Conservation (phyloP, 495 filamentous ascomycete species). For the Penicillium ucsense region DNA sequence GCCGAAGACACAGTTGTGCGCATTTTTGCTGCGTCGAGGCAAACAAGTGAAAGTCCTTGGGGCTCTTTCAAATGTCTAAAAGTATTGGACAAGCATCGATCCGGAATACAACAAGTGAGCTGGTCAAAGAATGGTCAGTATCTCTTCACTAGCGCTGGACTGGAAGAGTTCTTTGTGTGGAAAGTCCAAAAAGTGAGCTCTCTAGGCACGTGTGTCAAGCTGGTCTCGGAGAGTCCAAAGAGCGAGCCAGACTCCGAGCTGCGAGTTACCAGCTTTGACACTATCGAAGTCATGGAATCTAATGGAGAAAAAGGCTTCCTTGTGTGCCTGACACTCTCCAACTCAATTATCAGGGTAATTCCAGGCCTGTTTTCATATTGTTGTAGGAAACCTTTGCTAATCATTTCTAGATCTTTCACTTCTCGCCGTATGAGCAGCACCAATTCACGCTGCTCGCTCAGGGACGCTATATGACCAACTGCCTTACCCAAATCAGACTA, state of each 20-base stretch:
- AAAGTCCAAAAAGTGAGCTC: slow-evolving; percentile 44
- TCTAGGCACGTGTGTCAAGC: slow-evolving; percentile 28
- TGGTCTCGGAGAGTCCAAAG: slow-evolving; percentile 42
- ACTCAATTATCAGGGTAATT: slow-evolving; percentile 58
- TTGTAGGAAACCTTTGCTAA: not conserved
- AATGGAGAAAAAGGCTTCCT: slow-evolving; percentile 26
- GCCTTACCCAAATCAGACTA: slow-evolving; percentile 63
- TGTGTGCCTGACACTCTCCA: slow-evolving; percentile 63
- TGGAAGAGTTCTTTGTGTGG: slow-evolving; percentile 88
- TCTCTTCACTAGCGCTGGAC: slow-evolving; percentile 76
- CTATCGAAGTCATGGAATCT: slow-evolving; percentile 30
- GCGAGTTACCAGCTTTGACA: slow-evolving; percentile 66
- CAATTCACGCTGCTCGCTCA: slow-evolving; percentile 45
- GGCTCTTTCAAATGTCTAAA: slow-evolving; percentile 43
- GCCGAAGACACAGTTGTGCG: slow-evolving; percentile 84
- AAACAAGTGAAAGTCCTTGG: slow-evolving; percentile 13
- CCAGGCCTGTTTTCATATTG: not conserved
- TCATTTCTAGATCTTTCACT: slow-evolving; percentile 43
- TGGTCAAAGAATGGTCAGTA: slow-evolving; percentile 58
- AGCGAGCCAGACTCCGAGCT: slow-evolving; percentile 56
- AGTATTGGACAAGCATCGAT: slow-evolving; percentile 63
- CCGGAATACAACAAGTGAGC: slow-evolving; percentile 71
- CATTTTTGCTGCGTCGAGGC: slow-evolving; percentile 29
- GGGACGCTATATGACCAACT: slow-evolving; percentile 66
- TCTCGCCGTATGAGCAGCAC: slow-evolving; percentile 28